These are phyloP conservation scores for Ophiorrhiza pumila DNA, from an alignment of 257 asterid species.

Conservation along the genomic window DNA sequence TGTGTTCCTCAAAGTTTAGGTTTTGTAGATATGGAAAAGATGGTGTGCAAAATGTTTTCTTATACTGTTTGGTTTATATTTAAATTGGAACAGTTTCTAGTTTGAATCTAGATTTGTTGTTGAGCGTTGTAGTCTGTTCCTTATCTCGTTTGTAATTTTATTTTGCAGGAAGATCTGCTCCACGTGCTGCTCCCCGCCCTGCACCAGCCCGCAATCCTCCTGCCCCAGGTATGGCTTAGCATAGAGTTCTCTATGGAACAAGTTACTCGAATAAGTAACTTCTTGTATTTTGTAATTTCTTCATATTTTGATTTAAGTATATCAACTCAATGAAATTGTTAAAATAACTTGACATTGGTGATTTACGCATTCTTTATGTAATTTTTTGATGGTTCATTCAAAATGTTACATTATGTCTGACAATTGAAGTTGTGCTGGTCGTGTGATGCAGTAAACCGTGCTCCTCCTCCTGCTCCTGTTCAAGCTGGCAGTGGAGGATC, in stretches of 20 bases:
- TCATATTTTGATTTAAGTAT: background rate
- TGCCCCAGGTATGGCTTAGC: slow-evolving; percentile 37
- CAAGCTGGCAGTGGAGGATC: slow-evolving; percentile 69
- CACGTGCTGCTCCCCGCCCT: slow-evolving; percentile 74
- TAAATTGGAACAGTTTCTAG: background rate
- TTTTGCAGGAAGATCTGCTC: slow-evolving; percentile 73
- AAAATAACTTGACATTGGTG: background rate
- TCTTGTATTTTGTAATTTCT: background rate
- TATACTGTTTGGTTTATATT: background rate
- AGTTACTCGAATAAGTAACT: too few species aligned
- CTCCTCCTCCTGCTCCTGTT: slow-evolving; percentile 78
- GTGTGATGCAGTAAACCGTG: slow-evolving; percentile 43
- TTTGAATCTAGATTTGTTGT: background rate
- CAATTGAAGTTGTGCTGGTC: background rate
- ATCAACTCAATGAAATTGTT: background rate
- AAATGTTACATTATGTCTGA: background rate
- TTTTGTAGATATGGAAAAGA: background rate
- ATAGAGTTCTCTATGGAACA: background rate
- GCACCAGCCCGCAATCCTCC: slow-evolving; percentile 56
- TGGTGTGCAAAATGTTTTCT: background rate
- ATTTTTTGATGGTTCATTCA: background rate
- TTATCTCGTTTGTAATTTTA: background rate
- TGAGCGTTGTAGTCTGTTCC: background rate
- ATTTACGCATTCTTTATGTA: background rate
- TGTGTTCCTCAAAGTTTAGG: too few species aligned